Evolutionary conservation across 495 filamentous ascomycete genomes (phyloP), one percentile per base, ranked within the genome.

Genomic region (Tuber aestivum): DNA sequence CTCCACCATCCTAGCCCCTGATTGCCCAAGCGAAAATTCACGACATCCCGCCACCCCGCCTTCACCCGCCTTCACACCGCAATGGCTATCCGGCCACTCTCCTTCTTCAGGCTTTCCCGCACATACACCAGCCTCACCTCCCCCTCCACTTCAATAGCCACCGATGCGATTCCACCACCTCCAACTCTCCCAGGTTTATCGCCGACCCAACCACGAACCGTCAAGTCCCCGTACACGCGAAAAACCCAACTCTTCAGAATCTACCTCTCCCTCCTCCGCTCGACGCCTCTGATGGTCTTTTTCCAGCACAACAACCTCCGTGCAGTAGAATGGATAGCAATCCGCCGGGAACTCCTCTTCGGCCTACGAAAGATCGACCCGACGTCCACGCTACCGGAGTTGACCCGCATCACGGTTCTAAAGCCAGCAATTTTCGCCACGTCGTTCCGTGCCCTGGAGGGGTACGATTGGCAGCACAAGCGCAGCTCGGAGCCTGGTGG

Each of bases 261-360:
- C 84, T 99, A 99, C 86, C 95, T 94, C 75, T 96, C 96, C 12
- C 87, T 97, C 76, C 89, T 99, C 76, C 93, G 92, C 68, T 94
- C 94, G 50, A 90, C 92, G 27, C 94, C 95, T 69, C 85, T 98
- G 38, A 91, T 97, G 82, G 88, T 99, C 75, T 86, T 98, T 81
- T 95, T 99, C 87, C 95, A 98, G 85, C 95, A 98, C 88, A 97
- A 94, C 88, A 98, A 97, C 84, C 86, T 99, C 72, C 92, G 91
- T 72, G 90, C 94, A 7, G 86, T 87, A 61, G 95, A 99, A 88
- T 97, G 94, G 95, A 87, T 90, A 41, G 90, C 90, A 20, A 89
- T 99, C 74, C 88, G 95, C 73, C 90, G 95, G 73, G 96, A 98
- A 85, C 85, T 99, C 32, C 83, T 84, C 37, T 84, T 85, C 9